Conservation (phyloP, 306 rosid genomes). For the Medicago truncatula region MtrunA17r5.0-ANR NC_053044.1:42684001-42684500, state of each 20-base stretch:
- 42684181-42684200: neutral
- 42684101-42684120: constrained; percentile 12
- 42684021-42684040: constrained; percentile 30
- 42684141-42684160: neutral
- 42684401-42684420: neutral
- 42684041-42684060: constrained; percentile 12
- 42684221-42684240: constrained; percentile 7
- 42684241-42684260: constrained; percentile 1
- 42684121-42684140: constrained; percentile 2
- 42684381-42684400: neutral
- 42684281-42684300: constrained; percentile 2
- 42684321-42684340: constrained; percentile 14
- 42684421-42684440: neutral
- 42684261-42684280: neutral
- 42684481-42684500: constrained; percentile 12
- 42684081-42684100: neutral
- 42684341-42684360: neutral
- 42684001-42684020: constrained; percentile 2
- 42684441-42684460: constrained; percentile 5
- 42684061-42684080: constrained; percentile 1
- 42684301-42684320: neutral
- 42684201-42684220: neutral
- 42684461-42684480: neutral
- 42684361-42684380: neutral
- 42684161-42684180: neutral